Evolutionary conservation across 2,329 filamentous ascomycete species (phyloP), one percentile per base, ranked within the genome.

Genomic region (Epichloe uncinata): DNA sequence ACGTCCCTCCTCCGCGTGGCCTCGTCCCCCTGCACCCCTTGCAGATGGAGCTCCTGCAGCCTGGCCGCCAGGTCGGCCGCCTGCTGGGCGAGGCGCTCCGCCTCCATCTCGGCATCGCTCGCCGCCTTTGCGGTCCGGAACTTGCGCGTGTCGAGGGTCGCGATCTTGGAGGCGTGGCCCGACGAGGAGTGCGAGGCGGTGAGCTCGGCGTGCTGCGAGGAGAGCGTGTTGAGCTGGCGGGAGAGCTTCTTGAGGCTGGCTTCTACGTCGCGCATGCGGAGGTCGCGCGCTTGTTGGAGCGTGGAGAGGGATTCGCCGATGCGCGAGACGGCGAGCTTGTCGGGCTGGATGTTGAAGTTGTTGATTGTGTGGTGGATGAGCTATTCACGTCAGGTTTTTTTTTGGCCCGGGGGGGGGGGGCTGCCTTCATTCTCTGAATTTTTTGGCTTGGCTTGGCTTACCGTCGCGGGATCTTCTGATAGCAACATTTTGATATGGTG

Each of bases 91-190:
- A 97, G 72, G n/a, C 91, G 77, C 72, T 97, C 91, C n/a, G 86
- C 85, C 69, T 98, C 93, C 62, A 91, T 89, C 71, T 96, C 90
- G 6, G 93, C 73, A 64, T 97, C 91, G 1, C 80, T 84, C 0
- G 87, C 88, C 15, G 86, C 81, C 68, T 96, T 97, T n/a, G 91
- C 91, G 51, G 88, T 84, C 58, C 89, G 84, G 69, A 97, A 97
- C 63, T 96, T 96, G 58, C 90, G 82, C 1, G 88, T 95, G 68
- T 97, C 91, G 53, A 96, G 82, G 40, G 84, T 79, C 16, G 93
- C 77, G 54, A 97, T 95, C 62, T 87, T 81, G 36, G 81, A 82
- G 5, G 90, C 88, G 69, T 97, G 91, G 52, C 80, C 81, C 5
- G 83, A 77, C 0, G 86, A 79, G 55, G 88, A 87, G 71, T 95